Evolutionary conservation across 163 green algal species (phyloP), one percentile per base, ranked within the genome.

Genomic region (Prototheca stagnorum): DNA sequence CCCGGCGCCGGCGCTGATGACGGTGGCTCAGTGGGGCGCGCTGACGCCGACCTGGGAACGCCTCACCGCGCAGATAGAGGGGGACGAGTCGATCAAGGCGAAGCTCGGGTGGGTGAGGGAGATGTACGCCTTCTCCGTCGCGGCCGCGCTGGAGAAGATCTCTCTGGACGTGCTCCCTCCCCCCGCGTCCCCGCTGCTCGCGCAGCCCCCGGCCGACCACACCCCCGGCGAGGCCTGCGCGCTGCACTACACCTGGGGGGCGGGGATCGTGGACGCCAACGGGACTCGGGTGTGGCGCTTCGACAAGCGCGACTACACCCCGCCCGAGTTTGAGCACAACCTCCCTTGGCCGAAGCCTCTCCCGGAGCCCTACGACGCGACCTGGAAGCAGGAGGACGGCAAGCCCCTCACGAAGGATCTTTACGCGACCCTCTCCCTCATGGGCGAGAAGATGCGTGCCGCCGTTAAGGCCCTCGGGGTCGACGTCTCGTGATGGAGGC

Each of bases 1-100:
- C 5, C 89, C 89, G 2, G 84, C 88, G 14, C 88, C 88, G 9
- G 67, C 92, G 26, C 56, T 97, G 16, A 68, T 88, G 25, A 54
- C 70, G 1, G 37, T 61, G 3, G 53, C 49, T 3, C 59, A 85
- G 50, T 73, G 72, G 71, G 16, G 35, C 34, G 41, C 60, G 41
- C 63, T 87, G 2, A 78, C 53, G 4, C 77, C 73, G 2, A 69
- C 85, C 12, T 95, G 85, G 87, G 80, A 93, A 61, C 48, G 57
- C 25, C 68, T 92, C 35, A 80, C 81, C 7, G 65, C 65, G 5
- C 68, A 68, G 47, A 92, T 96, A 23, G 87, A 96, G 68, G 69
- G 54, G 2, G 70, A 93, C 49, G 50, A 70, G 31, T 61, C 74
- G 0, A 63, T 77, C 4, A 87, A 84, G 44, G 63, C 87, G 36